Base-by-base conservation (phyloP, 2,329 filamentous ascomycete species). In the Fusarium nygamai region DNA sequence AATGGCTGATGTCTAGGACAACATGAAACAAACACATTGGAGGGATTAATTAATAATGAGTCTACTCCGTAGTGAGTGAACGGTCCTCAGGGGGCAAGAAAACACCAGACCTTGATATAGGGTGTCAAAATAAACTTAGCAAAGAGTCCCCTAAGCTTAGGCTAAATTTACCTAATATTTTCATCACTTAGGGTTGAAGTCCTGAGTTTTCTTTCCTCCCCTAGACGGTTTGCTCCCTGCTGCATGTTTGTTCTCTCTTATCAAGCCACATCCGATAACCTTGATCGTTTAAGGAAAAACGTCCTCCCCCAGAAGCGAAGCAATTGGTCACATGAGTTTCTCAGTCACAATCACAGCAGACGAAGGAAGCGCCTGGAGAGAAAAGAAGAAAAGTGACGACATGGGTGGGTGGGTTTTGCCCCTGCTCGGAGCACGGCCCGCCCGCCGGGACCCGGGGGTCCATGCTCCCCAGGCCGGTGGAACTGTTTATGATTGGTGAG, bases 381-480 rank as follows among this genome's bases (percentile, higher is more conserved):
- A 38, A 13, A 63, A 59, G 46, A 47, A n/a, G 43, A 61, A 59
- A 71, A 39, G 71, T 74, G 72, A 74, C 72, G 72, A 70, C 72
- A 75, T 73, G 72, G 72, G 68, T 34, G 4, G 58, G 43, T 69
- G n/a, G n/a, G n/a, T 33, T 33, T 22, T 20, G 33, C 51, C 72
- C 67, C 64, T 69, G 67, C 46, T 69, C 66, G 63, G 68, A 74
- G 67, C 66, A 67, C 69, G 76, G 68, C 61, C 70, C 66, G 74
- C 69, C 41, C 54, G 69, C 78, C 76, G 76, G 78, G 67, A 74
- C 71, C 73, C 58, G 65, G 75, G 75, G 74, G 67, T 53, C 69
- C 74, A 70, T 74, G 76, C 72, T 80, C 76, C 76, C 78, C 78
- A 79, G 65, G 67, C 56, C 51, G 61, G 58, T 77, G 79, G 78